A percentile compares a stretch with the other conserved stretches of the same genome.
Conservation (phyloP, 1,139 yeast species). For the Blastobotrys buckinghamii region DNA sequence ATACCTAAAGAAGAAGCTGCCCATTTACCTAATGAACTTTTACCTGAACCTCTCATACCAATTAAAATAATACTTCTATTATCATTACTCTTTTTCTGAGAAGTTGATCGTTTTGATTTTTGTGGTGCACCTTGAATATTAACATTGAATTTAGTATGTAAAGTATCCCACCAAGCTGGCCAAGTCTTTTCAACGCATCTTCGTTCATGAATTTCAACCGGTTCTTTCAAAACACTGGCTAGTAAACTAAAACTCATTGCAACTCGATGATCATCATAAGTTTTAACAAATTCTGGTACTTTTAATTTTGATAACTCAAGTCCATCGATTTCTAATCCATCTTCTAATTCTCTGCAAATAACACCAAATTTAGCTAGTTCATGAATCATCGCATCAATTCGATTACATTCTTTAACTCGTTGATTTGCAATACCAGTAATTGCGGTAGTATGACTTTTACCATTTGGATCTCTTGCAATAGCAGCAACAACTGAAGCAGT, state of each 20-base stretch:
- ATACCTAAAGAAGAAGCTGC: constrained; percentile 68
- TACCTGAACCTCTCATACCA: constrained; percentile 99
- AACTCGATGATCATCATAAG: constrained; percentile 96
- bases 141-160: constrained; percentile 63
- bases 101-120: not conserved
- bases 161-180: constrained; percentile 99
- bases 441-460: constrained; percentile 46
- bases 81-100: constrained; percentile 28
- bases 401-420: constrained; percentile 93
- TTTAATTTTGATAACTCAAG: constrained; percentile 35
- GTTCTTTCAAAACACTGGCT: constrained; percentile 50
- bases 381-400: constrained; percentile 90
- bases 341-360: constrained; percentile 72
- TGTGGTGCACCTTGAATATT: constrained; percentile 51
- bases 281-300: constrained; percentile 42
- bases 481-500: constrained; percentile 98
- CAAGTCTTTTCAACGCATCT: constrained; percentile 95
- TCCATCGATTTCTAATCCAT: constrained; percentile 87
- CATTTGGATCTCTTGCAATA: constrained; percentile 48
- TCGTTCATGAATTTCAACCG: constrained; percentile 75
- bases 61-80: constrained; percentile 67
- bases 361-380: constrained; percentile 92
- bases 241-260: constrained; percentile 95
- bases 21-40: constrained; percentile 80
- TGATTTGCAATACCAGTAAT: constrained; percentile 97